phyloP scores from a whole-genome alignment of 148 eudicot genomes.

The Mesembryanthemum crystallinum region DNA sequence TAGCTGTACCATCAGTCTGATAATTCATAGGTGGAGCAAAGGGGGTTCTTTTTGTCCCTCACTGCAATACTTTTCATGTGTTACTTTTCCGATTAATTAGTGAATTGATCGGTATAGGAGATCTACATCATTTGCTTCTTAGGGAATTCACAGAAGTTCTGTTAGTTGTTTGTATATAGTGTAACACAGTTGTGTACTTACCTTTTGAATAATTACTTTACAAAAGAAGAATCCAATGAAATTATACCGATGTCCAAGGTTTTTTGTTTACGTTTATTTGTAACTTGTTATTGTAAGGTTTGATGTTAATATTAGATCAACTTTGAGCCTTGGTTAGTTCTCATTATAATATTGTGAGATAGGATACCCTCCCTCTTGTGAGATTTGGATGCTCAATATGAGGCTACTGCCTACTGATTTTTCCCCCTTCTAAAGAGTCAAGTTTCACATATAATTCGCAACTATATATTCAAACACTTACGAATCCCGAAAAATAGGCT shows the following conservation, averaged over 20 bases:
- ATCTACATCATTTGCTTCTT: slow-evolving; percentile 6
- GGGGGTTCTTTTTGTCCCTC: slow-evolving; percentile 29
- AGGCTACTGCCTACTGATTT: no score
- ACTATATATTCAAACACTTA: no score
- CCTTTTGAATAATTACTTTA: background rate
- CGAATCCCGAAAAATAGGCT: no score
- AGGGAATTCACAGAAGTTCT: slow-evolving; percentile 12
- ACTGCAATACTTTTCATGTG: background rate
- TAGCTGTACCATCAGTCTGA: background rate
- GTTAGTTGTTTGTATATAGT: slow-evolving; percentile 24
- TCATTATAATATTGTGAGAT: no score
- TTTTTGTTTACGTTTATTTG: background rate
- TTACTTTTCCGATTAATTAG: background rate
- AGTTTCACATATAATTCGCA: no score
- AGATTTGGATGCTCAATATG: no score
- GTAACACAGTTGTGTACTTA: slow-evolving; percentile 13
- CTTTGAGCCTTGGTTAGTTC: no score
- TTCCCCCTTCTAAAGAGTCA: no score
- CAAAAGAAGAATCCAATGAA: background rate
- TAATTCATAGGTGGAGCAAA: slow-evolving; percentile 12
- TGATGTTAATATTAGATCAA: no score
- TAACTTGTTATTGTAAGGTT: no score
- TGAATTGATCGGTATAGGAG: background rate
- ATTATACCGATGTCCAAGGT: background rate
- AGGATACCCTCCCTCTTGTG: no score